These are phyloP conservation scores for Kondoa subrosea DNA, from an alignment of 768 basidiomycete species.

Conservation along the genomic window DNA sequence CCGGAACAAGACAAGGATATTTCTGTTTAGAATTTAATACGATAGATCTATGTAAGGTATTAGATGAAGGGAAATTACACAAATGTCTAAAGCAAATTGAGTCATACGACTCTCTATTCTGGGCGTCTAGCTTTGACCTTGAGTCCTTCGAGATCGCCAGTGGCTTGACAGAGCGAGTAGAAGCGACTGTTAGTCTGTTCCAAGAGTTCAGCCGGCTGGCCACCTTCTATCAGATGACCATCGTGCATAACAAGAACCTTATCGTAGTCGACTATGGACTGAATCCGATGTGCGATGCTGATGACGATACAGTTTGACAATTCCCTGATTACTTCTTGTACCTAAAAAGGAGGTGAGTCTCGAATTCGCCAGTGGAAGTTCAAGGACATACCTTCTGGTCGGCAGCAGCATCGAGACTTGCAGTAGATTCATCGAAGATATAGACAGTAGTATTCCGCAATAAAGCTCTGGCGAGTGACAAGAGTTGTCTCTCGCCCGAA, in stretches of 20 bases:
- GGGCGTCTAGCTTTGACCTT: not conserved
- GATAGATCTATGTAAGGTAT: too few relatives aligned
- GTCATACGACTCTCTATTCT: too few relatives aligned
- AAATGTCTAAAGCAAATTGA: too few relatives aligned
- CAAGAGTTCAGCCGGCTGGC: not conserved
- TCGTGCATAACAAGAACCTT: constrained; percentile 3
- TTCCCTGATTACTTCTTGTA: constrained; percentile 17
- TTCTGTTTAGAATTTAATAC: too few relatives aligned
- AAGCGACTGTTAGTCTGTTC: not conserved
- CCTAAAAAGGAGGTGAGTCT: not conserved
- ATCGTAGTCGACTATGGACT: constrained; percentile 9
- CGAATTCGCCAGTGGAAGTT: not conserved
- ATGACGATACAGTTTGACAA: constrained; percentile 15
- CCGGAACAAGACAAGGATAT: not conserved
- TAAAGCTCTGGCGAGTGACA: constrained; percentile 18
- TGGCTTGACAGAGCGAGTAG: not conserved
- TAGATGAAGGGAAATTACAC: too few relatives aligned
- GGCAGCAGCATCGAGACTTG: constrained; percentile 17
- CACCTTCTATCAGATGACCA: not conserved
- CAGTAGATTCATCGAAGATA: constrained; percentile 18
- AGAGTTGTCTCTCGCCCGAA: constrained; percentile 19
- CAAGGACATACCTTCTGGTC: constrained; percentile 7
- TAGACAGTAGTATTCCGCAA: constrained; percentile 12
- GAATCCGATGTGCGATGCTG: constrained; percentile 18
- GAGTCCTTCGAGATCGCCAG: not conserved